Evolutionary conservation across 2,329 filamentous ascomycete genomes (phyloP).

Genomic region (Trichophyton rubrum): DNA sequence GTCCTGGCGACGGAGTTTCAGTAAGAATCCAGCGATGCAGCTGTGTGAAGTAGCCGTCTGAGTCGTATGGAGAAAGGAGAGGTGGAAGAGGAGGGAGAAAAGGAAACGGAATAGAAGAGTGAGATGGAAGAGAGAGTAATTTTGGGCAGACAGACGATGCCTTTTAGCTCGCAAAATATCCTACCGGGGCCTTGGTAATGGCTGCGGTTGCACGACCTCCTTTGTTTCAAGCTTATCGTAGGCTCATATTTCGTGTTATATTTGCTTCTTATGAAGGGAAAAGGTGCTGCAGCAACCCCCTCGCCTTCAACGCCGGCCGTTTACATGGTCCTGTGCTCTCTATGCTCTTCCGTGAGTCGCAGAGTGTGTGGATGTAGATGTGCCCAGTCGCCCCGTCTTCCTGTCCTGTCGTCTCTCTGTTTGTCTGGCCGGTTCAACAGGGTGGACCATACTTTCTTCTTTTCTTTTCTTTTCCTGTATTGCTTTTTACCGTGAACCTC

Average conservation of each 20-base stretch:
- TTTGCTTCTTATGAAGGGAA: background rate
- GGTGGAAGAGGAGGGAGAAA: background rate
- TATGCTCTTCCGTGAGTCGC: background rate
- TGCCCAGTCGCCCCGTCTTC: background rate
- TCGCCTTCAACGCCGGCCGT: background rate
- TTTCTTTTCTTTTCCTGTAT: background rate
- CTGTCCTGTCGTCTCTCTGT: background rate
- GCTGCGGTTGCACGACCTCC: conserved; percentile 4
- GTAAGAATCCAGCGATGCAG: background rate
- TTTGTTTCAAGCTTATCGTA: conserved; percentile 6
- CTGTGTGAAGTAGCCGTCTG: background rate
- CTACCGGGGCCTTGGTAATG: conserved; percentile 5
- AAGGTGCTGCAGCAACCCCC: background rate
- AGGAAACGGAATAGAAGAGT: background rate
- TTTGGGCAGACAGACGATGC: background rate
- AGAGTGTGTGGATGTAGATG: background rate
- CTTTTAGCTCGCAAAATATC: conserved; percentile 3
- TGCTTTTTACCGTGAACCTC: conserved; percentile 6
- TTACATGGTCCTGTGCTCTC: background rate
- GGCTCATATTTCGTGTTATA: background rate
- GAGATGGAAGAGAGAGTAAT: background rate
- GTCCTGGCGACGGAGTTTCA: background rate
- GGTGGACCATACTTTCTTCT: conserved; percentile 2
- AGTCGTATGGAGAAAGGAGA: background rate
- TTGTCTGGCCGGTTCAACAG: conserved; percentile 1